These are phyloP conservation scores for Taphrina pruni DNA, from an alignment of 1,139 yeast species.

Conservation along the genomic window DNA sequence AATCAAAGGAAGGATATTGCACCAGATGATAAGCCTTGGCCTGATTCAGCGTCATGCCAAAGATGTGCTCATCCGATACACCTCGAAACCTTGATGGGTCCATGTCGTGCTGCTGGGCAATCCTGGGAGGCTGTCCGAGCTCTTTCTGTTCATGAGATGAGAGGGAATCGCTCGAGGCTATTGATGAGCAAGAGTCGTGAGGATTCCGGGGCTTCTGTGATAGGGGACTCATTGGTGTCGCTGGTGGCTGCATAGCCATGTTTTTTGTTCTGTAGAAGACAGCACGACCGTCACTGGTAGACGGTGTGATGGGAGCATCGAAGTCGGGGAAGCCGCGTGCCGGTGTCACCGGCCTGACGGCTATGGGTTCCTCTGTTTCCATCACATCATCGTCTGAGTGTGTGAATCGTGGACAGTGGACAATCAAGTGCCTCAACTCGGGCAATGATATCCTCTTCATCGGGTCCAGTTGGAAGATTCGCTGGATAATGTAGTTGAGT, in stretches of 20 bases:
- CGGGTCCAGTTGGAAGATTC: constrained; percentile 68
- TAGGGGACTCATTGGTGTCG: constrained; percentile 17
- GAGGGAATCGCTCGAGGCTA: constrained; percentile 32
- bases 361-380: constrained; percentile 23
- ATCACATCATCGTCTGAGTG: constrained; percentile 25
- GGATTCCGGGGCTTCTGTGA: constrained; percentile 15
- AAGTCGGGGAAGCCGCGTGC: constrained; percentile 4
- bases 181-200: constrained; percentile 34
- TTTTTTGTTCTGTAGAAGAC: constrained; percentile 3
- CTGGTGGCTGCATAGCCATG: constrained; percentile 12
- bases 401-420: constrained; percentile 47
- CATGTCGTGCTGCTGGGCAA: neutral
- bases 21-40: constrained; percentile 3
- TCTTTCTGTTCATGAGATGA: constrained; percentile 27
- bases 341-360: constrained; percentile 13
- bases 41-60: constrained; percentile 13
- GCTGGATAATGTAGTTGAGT: constrained; percentile 61
- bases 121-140: constrained; percentile 15
- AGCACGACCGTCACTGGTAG: constrained; percentile 32
- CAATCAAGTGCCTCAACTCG: constrained; percentile 52
- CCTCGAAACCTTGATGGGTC: constrained; percentile 9
- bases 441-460: constrained; percentile 63
- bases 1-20: constrained; percentile 1
- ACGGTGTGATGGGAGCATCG: constrained; percentile 34
- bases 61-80: constrained; percentile 15